phyloP scores from a whole-genome alignment of 1,284 basidiomycete species.

The Sporisorium exsertum region DNA sequence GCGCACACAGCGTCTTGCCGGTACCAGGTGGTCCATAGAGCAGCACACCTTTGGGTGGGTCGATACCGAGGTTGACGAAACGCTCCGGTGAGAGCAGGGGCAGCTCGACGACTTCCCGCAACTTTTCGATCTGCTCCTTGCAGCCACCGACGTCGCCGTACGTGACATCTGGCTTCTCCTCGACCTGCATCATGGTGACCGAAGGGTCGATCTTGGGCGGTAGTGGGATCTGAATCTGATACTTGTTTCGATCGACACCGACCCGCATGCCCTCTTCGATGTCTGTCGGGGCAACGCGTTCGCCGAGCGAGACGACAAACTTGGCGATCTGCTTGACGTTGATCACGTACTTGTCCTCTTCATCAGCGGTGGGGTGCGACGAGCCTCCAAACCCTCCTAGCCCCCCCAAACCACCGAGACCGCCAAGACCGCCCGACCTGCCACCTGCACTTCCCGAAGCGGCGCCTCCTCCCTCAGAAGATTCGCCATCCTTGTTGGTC shows the following conservation, averaged over 20 bases:
- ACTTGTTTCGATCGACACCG: slow-evolving; percentile 92
- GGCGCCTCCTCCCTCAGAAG: slow-evolving; percentile 18
- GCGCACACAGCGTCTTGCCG: slow-evolving; percentile 97
- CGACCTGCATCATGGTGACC: slow-evolving; percentile 99
- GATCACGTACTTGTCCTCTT: slow-evolving; percentile 96
- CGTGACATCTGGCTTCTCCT: slow-evolving; percentile 98
- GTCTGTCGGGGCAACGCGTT: slow-evolving; percentile 95
- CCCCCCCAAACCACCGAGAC: slow-evolving; percentile 56
- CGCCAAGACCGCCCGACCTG: slow-evolving; percentile 44
- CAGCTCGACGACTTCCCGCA: slow-evolving; percentile 97
- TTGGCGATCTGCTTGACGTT: slow-evolving; percentile 99
- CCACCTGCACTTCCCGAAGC: slow-evolving; percentile 36
- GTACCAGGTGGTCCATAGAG: slow-evolving; percentile 96
- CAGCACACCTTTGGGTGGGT: slow-evolving; percentile 97
- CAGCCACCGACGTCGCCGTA: slow-evolving; percentile 98
- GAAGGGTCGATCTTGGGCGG: slow-evolving; percentile 99
- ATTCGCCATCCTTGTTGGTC: slow-evolving; percentile 39
- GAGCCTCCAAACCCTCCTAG: slow-evolving; percentile 46
- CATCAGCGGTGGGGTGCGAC: slow-evolving; percentile 81
- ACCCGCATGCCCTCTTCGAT: slow-evolving; percentile 99
- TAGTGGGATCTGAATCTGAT: slow-evolving; percentile 99
- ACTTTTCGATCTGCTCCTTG: slow-evolving; percentile 99
- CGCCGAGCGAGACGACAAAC: slow-evolving; percentile 96
- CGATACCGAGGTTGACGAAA: slow-evolving; percentile 97
- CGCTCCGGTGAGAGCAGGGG: slow-evolving; percentile 91